A percentile compares a stretch with the other conserved stretches of the same genome.
Evolutionary conservation across 2,329 filamentous ascomycete species (phyloP).

Genomic region (Stachybotrys elegans): DNA sequence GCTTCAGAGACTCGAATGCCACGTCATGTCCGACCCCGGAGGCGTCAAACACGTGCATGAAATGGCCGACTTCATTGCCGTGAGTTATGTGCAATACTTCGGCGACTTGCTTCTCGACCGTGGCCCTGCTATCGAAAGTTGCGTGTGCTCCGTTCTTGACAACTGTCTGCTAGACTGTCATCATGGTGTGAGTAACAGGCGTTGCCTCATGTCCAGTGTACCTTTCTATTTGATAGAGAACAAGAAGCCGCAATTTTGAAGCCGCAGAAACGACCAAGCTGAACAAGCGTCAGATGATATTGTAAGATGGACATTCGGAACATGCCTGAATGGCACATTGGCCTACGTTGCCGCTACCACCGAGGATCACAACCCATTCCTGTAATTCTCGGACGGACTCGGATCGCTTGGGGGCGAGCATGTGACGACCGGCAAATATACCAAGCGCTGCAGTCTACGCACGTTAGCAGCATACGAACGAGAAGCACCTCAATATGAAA

Average conservation of each 20-base stretch:
- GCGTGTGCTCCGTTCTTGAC: conserved; percentile 23
- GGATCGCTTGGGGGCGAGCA: conserved; percentile 16
- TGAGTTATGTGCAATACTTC: conserved; percentile 24
- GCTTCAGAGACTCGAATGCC: conserved; percentile 23
- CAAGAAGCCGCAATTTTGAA: conserved; percentile 31
- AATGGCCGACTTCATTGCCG: too few relatives aligned
- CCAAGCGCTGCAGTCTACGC: conserved; percentile 26
- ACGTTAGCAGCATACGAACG: not conserved
- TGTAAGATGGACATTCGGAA: too few relatives aligned
- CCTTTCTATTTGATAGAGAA: conserved; percentile 22
- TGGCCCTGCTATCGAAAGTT: conserved; percentile 23
- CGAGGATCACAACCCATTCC: conserved; percentile 32
- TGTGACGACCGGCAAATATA: conserved; percentile 20
- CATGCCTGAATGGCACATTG: conserved; percentile 27
- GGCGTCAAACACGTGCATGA: conserved; percentile 27
- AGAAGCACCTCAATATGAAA: too few relatives aligned
- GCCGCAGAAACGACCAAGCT: conserved; percentile 27
- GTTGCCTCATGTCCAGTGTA: too few relatives aligned
- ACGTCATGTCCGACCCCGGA: conserved; percentile 20
- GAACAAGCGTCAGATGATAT: too few relatives aligned
- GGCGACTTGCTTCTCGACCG: conserved; percentile 22
- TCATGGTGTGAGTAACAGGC: too few relatives aligned
- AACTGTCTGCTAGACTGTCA: conserved; percentile 22
- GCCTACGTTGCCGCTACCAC: conserved; percentile 28
- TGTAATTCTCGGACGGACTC: conserved; percentile 12